These are phyloP conservation scores for Telopea speciosissima DNA, from an alignment of 177 flowering plant species.

Conservation along the genomic window DNA sequence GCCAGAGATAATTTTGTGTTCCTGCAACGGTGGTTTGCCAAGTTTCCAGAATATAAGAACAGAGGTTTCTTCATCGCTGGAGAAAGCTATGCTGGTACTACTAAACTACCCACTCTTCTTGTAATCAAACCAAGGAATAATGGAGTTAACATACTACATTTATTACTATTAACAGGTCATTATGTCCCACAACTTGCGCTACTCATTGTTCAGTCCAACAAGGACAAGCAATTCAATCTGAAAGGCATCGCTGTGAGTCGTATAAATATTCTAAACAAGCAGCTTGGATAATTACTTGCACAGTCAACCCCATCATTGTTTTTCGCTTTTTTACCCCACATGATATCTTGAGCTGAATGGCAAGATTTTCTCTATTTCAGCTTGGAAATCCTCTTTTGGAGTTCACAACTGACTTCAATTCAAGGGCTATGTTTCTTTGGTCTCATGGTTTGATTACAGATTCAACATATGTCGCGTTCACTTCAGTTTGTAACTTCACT, in stretches of 20 bases:
- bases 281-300: neutral
- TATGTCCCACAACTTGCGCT: too few relatives aligned
- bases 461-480: neutral
- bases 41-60: too few relatives aligned
- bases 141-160: too few relatives aligned
- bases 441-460: neutral
- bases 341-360: neutral
- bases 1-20: too few relatives aligned
- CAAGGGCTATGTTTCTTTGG: neutral
- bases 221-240: neutral
- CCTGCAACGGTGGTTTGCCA: too few relatives aligned
- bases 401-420: neutral
- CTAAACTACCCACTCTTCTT: too few relatives aligned
- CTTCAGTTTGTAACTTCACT: neutral
- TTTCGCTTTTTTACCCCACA: too few relatives aligned
- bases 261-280: neutral
- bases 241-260: neutral
- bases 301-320: neutral
- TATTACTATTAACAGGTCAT: too few relatives aligned
- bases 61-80: too few relatives aligned
- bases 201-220: neutral
- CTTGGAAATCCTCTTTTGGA: neutral
- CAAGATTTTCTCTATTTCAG: neutral
- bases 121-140: too few relatives aligned
- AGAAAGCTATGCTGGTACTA: too few relatives aligned